Conservation (phyloP, 345 rosid species). For the Heritiera littoralis region DNA sequence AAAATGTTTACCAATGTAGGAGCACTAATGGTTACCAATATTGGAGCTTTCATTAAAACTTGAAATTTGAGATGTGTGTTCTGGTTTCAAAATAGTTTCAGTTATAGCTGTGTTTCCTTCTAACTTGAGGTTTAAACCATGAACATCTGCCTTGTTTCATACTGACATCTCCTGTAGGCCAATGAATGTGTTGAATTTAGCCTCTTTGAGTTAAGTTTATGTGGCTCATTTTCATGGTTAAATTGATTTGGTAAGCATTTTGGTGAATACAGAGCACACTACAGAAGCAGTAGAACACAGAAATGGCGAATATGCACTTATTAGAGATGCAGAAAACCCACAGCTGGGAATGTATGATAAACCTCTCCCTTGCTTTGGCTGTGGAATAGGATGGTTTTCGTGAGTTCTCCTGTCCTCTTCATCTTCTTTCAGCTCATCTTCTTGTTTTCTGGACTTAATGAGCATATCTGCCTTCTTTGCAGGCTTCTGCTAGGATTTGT, state of each 20-base stretch:
- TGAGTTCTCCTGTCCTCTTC: conserved; percentile 38
- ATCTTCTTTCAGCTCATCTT: not conserved
- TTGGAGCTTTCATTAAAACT: not conserved
- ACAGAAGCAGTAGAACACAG: conserved; percentile 40
- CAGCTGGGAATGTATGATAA: conserved; percentile 68
- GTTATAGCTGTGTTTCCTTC: not conserved
- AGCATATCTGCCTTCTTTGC: conserved; percentile 22
- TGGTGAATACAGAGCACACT: conserved; percentile 33
- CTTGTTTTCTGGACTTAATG: conserved; percentile 16
- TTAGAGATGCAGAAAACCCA: conserved; percentile 50
- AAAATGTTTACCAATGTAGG: not conserved
- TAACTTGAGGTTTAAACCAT: not conserved
- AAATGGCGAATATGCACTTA: conserved; percentile 53
- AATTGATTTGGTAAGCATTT: not conserved
- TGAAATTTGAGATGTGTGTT: not conserved
- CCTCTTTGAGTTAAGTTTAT: not conserved
- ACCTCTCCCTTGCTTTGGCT: conserved; percentile 93
- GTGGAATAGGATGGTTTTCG: conserved; percentile 97
- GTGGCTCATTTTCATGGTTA: not conserved
- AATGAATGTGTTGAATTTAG: not conserved
- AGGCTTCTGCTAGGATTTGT: conserved; percentile 84
- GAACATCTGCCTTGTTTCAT: not conserved
- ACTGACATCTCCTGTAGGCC: not conserved
- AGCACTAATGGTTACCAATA: not conserved
- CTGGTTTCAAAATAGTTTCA: not conserved